Base-by-base conservation (phyloP, 495 filamentous ascomycete species). In the Poronia punctata region DNA sequence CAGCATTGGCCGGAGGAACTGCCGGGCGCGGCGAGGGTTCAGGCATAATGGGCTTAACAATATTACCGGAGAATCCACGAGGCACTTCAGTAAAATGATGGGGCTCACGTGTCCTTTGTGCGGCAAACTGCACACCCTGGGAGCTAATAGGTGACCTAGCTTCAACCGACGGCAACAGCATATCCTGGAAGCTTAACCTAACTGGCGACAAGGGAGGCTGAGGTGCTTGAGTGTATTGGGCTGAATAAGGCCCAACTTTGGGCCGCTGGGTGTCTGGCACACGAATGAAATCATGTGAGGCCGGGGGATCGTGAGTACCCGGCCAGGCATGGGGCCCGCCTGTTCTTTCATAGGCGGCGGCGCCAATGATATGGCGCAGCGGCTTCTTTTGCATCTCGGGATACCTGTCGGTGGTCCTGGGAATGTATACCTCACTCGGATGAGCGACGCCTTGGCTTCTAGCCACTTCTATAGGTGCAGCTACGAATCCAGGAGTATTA, bases 221-320 rank as follows among this genome's bases (percentile, higher is more conserved):
- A 24, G 46, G 34, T 5, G 32, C 7, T 5, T 46, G 42, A 27
- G 17, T 15, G 30, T 42, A 40, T 14, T 26, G 28, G 12, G 46
- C 32, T 25, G 35, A 35, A 16, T 38, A 43, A 27, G 43, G 46
- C 55, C 55, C 55, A 59, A 59, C 55, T 59, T 59, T 59, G 55
- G 55, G 49, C 6, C 46, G 39, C 10, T 49, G 28, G 25, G 21
- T 20, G 25, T 56, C 52, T 19, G 43, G 46, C 15, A 43, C 26
- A 35, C 46, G 45, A 29, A 46, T 42, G 14, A 34, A 38, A 34
- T 40, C 49, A 23, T 50, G 37, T 11, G 42, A 31, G 16, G 18
- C 15, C 7, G 27, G 21, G 20, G 45, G 34, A n/a, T 17, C 25
- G 38, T 32, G 24, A 19, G 16, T 22, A 11, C 44, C 48, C 21